Evolutionary conservation across 768 basidiomycete genomes (phyloP).

Genomic region (Lactarius pseudohatsudake): DNA sequence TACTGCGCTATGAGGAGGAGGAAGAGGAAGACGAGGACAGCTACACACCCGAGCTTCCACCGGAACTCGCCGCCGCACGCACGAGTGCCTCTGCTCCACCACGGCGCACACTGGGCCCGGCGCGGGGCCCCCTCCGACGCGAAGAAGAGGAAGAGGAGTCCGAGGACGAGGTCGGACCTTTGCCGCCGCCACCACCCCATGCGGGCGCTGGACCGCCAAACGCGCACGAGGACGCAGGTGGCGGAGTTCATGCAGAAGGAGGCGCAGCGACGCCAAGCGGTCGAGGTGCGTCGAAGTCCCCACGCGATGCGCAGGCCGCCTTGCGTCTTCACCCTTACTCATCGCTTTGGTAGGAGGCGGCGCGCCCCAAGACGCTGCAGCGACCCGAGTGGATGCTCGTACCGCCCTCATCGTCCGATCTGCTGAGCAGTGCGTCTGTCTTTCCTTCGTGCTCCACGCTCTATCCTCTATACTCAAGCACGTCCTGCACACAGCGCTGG

Average conservation of each 20-base stretch:
- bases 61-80: slow-evolving; percentile 56
- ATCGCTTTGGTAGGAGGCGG: slow-evolving; percentile 54
- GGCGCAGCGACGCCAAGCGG: slow-evolving; percentile 66
- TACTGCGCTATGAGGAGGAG: slow-evolving; percentile 29
- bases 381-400: slow-evolving; percentile 99
- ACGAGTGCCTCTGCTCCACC: slow-evolving; percentile 32
- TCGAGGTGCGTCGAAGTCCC: slow-evolving; percentile 48
- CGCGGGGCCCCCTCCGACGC: slow-evolving; percentile 44
- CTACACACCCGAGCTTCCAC: slow-evolving; percentile 72
- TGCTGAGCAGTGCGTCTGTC: slow-evolving; percentile 60
- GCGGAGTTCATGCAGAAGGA: slow-evolving; percentile 84
- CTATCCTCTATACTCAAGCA: not conserved
- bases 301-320: not conserved
- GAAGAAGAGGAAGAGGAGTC: slow-evolving; percentile 45
- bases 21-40: slow-evolving; percentile 63
- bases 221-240: slow-evolving; percentile 58
- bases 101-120: slow-evolving; percentile 49
- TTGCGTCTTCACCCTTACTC: slow-evolving; percentile 2
- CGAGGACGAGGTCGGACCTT: slow-evolving; percentile 83
- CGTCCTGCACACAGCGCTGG: slow-evolving; percentile 56
- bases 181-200: slow-evolving; percentile 52
- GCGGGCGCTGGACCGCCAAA: not conserved
- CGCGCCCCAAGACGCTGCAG: slow-evolving; percentile 72
- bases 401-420: slow-evolving; percentile 79
- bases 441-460: not conserved